Evolutionary conservation across 176 grass and related monocot genomes (phyloP).

Genomic region (Oryza officinalis): DNA sequence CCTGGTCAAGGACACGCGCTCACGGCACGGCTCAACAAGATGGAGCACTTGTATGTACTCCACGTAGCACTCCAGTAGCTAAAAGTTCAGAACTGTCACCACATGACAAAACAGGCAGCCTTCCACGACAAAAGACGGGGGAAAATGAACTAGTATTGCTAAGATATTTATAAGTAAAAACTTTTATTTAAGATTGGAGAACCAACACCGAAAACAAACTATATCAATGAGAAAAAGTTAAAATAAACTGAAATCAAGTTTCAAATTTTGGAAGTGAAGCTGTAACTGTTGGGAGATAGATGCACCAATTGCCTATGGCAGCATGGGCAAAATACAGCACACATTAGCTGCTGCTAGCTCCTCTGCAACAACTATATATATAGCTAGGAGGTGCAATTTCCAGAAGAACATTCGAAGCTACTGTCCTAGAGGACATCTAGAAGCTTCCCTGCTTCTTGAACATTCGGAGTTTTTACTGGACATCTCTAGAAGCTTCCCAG

Average conservation of each 20-base stretch:
- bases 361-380: too few relatives aligned
- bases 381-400: background rate
- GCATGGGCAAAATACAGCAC: background rate
- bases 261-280: background rate
- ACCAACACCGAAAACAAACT: too few relatives aligned
- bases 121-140: background rate
- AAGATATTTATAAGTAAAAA: too few relatives aligned
- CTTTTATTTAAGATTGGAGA: too few relatives aligned
- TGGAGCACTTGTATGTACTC: background rate
- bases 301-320: background rate
- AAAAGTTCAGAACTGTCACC: background rate
- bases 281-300: background rate
- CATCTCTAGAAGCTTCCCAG: slow-evolving; percentile 32
- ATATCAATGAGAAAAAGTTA: too few relatives aligned
- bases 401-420: background rate
- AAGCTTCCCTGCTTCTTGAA: background rate
- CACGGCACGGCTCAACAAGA: background rate
- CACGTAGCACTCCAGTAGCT: background rate
- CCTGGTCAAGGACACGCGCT: background rate
- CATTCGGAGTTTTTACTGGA: background rate
- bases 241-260: too few relatives aligned
- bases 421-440: background rate
- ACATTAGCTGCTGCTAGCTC: too few relatives aligned
- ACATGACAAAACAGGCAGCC: background rate
- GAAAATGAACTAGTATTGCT: too few relatives aligned